phyloP scores from a whole-genome alignment of 371 early-diverging fungal genomes.

The Zopfochytrium polystomum region DNA sequence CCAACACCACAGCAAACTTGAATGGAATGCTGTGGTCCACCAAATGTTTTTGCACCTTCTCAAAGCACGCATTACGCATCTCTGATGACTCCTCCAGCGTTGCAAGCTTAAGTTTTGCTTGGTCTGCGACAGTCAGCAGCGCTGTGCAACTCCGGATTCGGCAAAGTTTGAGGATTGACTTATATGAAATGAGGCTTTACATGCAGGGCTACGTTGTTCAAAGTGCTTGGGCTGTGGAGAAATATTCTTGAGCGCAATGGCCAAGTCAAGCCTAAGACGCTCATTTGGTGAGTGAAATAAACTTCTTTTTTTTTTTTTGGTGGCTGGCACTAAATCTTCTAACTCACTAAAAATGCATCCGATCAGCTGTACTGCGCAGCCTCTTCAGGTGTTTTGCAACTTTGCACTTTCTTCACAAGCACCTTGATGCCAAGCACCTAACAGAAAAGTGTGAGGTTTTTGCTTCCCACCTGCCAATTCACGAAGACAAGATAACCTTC shows the following conservation, averaged over 20 bases:
- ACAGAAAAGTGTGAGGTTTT: no score
- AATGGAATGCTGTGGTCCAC: constrained; percentile 57
- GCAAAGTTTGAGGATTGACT: constrained; percentile 65
- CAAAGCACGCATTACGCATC: constrained; percentile 71
- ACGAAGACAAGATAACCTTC: constrained; percentile 42
- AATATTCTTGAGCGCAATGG: neutral
- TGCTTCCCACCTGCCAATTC: constrained; percentile 56
- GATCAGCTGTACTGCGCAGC: constrained; percentile 64
- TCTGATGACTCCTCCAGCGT: constrained; percentile 73
- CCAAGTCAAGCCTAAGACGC: no score
- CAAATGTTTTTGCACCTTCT: constrained; percentile 69
- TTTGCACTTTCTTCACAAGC: constrained; percentile 54
- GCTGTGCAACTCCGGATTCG: constrained; percentile 7
- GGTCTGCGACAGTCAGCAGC: constrained; percentile 18
- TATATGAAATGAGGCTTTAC: constrained; percentile 62
- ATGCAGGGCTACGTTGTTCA: neutral
- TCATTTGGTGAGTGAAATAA: no score
- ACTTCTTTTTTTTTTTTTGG: constrained; percentile 7
- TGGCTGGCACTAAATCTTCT: constrained; percentile 49
- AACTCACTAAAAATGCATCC: constrained; percentile 50
- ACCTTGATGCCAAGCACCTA: constrained; percentile 60
- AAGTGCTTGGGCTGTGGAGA: neutral
- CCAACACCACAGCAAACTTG: constrained; percentile 67
- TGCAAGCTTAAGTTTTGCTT: constrained; percentile 48
- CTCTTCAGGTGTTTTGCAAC: constrained; percentile 29